Percentiles rank a stretch among this genome's conserved stretches.
Evolutionary conservation across 2,329 filamentous ascomycete genomes (phyloP).

Genomic region (Aureobasidium sp.): DNA sequence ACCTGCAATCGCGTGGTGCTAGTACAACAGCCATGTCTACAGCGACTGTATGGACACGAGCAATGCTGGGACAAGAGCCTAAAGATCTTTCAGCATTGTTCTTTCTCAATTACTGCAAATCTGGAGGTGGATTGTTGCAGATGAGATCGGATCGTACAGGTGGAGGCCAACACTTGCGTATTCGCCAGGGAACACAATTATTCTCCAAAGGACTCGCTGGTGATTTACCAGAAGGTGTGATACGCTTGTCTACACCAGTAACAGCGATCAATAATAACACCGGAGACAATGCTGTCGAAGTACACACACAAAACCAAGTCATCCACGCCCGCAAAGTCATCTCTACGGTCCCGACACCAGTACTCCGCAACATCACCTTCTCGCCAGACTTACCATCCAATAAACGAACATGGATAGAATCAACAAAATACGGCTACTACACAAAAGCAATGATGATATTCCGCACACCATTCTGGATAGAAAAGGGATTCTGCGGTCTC

Average conservation of each 20-base stretch:
- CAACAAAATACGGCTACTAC: constrained; percentile 52
- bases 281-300: constrained; percentile 24
- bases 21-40: not conserved
- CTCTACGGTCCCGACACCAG: constrained; percentile 53
- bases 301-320: constrained; percentile 30
- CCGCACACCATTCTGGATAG: constrained; percentile 52
- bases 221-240: constrained; percentile 32
- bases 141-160: constrained; percentile 60
- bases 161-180: constrained; percentile 60
- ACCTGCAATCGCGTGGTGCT: not conserved
- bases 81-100: constrained; percentile 57
- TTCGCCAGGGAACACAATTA: constrained; percentile 53
- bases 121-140: constrained; percentile 56
- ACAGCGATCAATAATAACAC: constrained; percentile 28
- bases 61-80: constrained; percentile 58
- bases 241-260: constrained; percentile 39
- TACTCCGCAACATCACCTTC: constrained; percentile 54
- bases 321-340: constrained; percentile 53
- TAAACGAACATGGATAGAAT: constrained; percentile 42
- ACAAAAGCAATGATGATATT: constrained; percentile 59
- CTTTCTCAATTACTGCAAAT: constrained; percentile 63
- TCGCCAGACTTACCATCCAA: constrained; percentile 48
- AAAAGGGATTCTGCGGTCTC: constrained; percentile 49
- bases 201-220: constrained; percentile 44
- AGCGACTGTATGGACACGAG: constrained; percentile 52